phyloP scores from a whole-genome alignment of 2,329 filamentous ascomycete species.

The Shiraia sp. region DNA sequence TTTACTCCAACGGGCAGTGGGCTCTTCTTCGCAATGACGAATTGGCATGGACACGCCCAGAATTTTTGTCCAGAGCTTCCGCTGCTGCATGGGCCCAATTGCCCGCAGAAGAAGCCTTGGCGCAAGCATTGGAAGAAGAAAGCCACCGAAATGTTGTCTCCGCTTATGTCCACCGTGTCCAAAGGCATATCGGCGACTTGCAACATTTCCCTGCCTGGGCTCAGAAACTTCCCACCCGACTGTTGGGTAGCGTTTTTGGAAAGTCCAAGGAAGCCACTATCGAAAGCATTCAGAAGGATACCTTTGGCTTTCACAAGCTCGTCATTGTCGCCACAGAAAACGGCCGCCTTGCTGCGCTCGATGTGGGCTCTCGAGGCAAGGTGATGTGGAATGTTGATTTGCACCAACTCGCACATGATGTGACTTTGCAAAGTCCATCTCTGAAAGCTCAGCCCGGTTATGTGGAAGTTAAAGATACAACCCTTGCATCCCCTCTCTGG shows the following conservation, averaged over 20 bases:
- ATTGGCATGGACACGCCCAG: constrained; percentile 76
- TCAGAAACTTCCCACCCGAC: constrained; percentile 66
- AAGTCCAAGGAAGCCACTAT: constrained; percentile 63
- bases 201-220: constrained; percentile 76
- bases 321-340: constrained; percentile 78
- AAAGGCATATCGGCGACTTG: constrained; percentile 78
- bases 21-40: constrained; percentile 81
- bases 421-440: constrained; percentile 65
- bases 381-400: constrained; percentile 76
- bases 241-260: constrained; percentile 59
- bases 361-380: constrained; percentile 73
- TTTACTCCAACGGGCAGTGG: constrained; percentile 73
- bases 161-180: constrained; percentile 87
- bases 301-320: constrained; percentile 87
- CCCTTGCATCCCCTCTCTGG: constrained; percentile 26
- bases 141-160: constrained; percentile 76
- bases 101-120: constrained; percentile 72
- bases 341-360: constrained; percentile 78
- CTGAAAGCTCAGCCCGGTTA: constrained; percentile 38
- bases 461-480: constrained; percentile 36
- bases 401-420: constrained; percentile 58
- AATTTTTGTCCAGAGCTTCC: constrained; percentile 78
- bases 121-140: constrained; percentile 81
- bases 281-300: constrained; percentile 64
- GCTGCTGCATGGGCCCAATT: constrained; percentile 81